Conservation (phyloP, 495 filamentous ascomycete genomes). For the Cercophora newfieldiana region DNA sequence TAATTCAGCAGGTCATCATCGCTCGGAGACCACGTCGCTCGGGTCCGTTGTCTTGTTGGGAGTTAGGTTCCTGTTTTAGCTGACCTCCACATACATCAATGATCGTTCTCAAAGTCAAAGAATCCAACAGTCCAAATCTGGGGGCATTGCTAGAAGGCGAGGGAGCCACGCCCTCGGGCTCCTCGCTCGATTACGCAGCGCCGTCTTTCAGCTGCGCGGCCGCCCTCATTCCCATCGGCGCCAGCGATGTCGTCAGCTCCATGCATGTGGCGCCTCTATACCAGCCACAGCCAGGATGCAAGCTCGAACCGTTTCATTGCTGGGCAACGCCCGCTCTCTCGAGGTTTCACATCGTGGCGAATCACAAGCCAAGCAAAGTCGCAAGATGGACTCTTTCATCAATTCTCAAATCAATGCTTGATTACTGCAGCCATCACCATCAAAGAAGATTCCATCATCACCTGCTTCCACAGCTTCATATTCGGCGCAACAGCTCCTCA, state of each 20-base stretch:
- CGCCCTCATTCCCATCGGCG: not conserved
- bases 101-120: not conserved
- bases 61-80: not conserved
- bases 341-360: not conserved
- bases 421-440: not conserved
- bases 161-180: not conserved
- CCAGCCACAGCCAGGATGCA: not conserved
- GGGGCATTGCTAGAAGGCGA: not conserved
- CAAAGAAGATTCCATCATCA: not conserved
- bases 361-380: not conserved
- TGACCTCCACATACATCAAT: not conserved
- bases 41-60: not conserved
- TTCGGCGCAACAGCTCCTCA: not conserved
- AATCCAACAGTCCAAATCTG: not conserved
- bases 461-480: not conserved
- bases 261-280: not conserved
- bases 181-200: not conserved
- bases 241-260: constrained; percentile 11
- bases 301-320: not conserved
- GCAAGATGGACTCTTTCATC: not conserved
- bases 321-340: not conserved
- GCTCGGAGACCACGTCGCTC: not conserved
- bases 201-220: constrained; percentile 4
- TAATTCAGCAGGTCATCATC: not conserved
- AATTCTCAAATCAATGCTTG: not conserved